Percentiles rank a stretch among this genome's conserved stretches.
These are phyloP conservation scores for Magnaporthiopsis rhizophila DNA, from an alignment of 2,329 filamentous ascomycete species.

Conservation along the genomic window DNA sequence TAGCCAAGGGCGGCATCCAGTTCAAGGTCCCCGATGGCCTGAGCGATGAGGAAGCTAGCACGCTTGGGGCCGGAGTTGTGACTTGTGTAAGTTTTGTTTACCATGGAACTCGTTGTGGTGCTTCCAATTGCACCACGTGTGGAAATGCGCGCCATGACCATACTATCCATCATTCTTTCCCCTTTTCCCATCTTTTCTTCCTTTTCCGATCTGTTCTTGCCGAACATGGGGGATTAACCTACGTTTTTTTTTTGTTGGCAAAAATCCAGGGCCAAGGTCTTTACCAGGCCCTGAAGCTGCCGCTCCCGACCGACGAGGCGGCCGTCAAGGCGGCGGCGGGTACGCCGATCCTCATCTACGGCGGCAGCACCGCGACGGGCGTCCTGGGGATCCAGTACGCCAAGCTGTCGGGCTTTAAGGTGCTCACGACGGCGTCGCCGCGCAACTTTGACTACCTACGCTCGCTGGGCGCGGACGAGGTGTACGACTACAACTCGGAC, in stretches of 20 bases:
- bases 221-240: neutral
- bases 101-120: neutral
- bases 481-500: slow-evolving; percentile 35
- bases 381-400: slow-evolving; percentile 41
- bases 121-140: too few species aligned
- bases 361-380: slow-evolving; percentile 46
- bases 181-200: neutral
- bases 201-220: too few species aligned
- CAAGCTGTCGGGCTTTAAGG: slow-evolving; percentile 30
- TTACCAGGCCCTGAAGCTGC: slow-evolving; percentile 35
- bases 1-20: slow-evolving; percentile 30
- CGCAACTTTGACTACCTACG: slow-evolving; percentile 30
- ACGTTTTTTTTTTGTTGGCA: too few species aligned
- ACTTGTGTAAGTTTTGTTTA: slow-evolving; percentile 27
- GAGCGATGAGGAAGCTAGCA: slow-evolving; percentile 38
- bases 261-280: slow-evolving; percentile 33
- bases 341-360: slow-evolving; percentile 35
- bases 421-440: slow-evolving; percentile 30
- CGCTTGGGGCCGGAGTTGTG: slow-evolving; percentile 29
- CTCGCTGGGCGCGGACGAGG: slow-evolving; percentile 34
- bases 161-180: neutral
- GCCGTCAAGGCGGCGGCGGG: slow-evolving; percentile 19
- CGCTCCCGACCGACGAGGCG: slow-evolving; percentile 21
- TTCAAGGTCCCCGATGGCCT: slow-evolving; percentile 36
- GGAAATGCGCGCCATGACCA: neutral